These are phyloP conservation scores for Lecanoromycetidae sp. DNA, from an alignment of 2,329 filamentous ascomycete species.

Conservation along the genomic window DNA sequence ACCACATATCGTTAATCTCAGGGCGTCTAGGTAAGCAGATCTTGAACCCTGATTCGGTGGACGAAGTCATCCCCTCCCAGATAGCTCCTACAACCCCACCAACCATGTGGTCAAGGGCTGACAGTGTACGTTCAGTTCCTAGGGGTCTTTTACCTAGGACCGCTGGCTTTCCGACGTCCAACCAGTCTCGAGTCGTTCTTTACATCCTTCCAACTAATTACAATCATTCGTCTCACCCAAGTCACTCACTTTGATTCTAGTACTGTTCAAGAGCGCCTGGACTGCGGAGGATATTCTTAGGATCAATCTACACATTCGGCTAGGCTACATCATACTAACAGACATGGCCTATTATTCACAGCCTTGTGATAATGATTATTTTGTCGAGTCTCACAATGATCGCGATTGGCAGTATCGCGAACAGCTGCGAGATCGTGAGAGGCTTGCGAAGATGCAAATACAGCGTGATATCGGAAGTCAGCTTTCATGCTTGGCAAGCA, in stretches of 20 bases:
- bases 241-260: conserved; percentile 10
- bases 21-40: conserved; percentile 3
- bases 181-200: conserved; percentile 1
- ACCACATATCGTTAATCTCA: conserved; percentile 4
- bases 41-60: conserved; percentile 1
- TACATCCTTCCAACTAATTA: conserved; percentile 16
- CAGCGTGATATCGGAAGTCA: conserved; percentile 84
- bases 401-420: conserved; percentile 42
- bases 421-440: conserved; percentile 62
- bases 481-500: conserved; percentile 68
- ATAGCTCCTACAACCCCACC: not conserved
- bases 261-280: not conserved
- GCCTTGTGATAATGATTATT: conserved; percentile 57
- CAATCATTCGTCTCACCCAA: conserved; percentile 16
- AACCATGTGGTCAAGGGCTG: conserved; percentile 3
- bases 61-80: not conserved
- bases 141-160: conserved; percentile 1
- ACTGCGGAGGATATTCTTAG: not conserved
- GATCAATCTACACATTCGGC: not conserved
- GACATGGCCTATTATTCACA: conserved; percentile 28
- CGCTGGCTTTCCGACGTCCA: not conserved
- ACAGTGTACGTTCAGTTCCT: not conserved
- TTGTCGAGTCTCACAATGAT: conserved; percentile 49
- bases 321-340: not conserved
- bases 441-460: conserved; percentile 65